Base-by-base conservation (phyloP, 2,329 filamentous ascomycete genomes). In the Diaporthe ampelina region DNA sequence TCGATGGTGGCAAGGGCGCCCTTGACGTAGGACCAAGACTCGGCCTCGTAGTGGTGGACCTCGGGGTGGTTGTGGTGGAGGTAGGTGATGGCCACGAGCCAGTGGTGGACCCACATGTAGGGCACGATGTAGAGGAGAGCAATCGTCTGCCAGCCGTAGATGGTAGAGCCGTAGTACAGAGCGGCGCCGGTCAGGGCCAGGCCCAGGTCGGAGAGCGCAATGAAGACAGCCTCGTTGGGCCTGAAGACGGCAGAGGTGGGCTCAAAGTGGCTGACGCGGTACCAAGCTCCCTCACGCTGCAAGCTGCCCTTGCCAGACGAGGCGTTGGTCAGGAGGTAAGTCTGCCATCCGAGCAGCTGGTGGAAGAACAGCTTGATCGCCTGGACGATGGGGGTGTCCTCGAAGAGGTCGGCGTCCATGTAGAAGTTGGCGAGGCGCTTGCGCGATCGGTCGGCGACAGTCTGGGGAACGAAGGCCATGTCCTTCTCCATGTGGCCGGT, bases 11-110 rank as follows among this genome's bases (percentile, higher is more conserved):
- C 88, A 19, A 90, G 84, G 3, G 91, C 90, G 35, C 91, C 91
- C 78, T 90, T 88, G 75, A 90, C 87, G 78, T 89, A 93, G 29
- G 88, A 90, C 91, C 91, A 93, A 72, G 85, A 84, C 24, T 88
- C 85, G 57, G 87, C 86, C 35, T 89, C 86, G 80, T 91, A 92
- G 81, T 92, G 89, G 24, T 88, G 88, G 65, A 91, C 84, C 45
- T 84, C 82, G n/a, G 83, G 84, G 80, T 93, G 90, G 72, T 91
- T 93, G 86, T 94, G 92, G 83, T 94, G 92, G 26, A 94, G 91
- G 83, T 93, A 94, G 63, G 92, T 94, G 80, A 94, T 94, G 76
- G 91, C 91, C 26, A 94, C 91, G 71, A 94, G 86, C 91, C 91
- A 94, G 85, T 93, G 90, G 84, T 94, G 91, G 45, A 92, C 88